A percentile compares a stretch with the other conserved stretches of the same genome.
Conservation (phyloP, 2,329 filamentous ascomycete species). For the Pseudocercospora eumusae region DNA sequence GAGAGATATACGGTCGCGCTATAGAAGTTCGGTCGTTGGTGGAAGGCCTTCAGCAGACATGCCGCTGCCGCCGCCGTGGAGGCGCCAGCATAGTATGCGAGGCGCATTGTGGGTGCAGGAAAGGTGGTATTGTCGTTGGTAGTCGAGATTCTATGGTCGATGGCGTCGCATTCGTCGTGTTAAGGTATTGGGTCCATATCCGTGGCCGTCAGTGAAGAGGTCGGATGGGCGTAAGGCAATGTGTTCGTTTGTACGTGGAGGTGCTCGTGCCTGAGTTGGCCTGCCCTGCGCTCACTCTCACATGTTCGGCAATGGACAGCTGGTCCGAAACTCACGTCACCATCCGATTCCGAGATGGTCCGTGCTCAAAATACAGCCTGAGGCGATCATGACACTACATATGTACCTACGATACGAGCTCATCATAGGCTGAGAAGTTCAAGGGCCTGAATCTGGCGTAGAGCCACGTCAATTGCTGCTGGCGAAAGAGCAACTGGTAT, state of each 20-base stretch:
- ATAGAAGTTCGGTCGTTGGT: slow-evolving; percentile 97
- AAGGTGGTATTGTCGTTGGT: neutral
- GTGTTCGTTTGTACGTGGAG: neutral
- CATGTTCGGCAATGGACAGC: neutral
- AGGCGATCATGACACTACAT: no score
- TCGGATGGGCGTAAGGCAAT: slow-evolving; percentile 12
- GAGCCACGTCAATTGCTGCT: neutral
- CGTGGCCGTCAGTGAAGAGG: slow-evolving; percentile 36
- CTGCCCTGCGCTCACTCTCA: neutral
- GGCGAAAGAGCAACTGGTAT: neutral
- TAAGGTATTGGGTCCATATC: slow-evolving; percentile 20
- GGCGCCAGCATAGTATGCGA: slow-evolving; percentile 45
- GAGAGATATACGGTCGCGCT: slow-evolving; percentile 95
- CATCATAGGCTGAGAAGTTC: no score
- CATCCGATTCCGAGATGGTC: neutral
- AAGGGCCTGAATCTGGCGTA: neutral
- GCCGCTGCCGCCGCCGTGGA: slow-evolving; percentile 81
- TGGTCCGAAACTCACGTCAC: neutral
- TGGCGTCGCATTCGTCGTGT: slow-evolving; percentile 13
- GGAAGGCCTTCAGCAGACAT: slow-evolving; percentile 86
- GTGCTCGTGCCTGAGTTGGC: neutral
- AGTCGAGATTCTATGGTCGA: slow-evolving; percentile 4
- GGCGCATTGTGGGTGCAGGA: slow-evolving; percentile 31
- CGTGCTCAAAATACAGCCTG: neutral
- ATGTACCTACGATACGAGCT: no score